A percentile compares a stretch with the other conserved stretches of the same genome.
Evolutionary conservation across 192 early-diverging fungal species (phyloP).

Genomic region (Dissophora globulifera): DNA sequence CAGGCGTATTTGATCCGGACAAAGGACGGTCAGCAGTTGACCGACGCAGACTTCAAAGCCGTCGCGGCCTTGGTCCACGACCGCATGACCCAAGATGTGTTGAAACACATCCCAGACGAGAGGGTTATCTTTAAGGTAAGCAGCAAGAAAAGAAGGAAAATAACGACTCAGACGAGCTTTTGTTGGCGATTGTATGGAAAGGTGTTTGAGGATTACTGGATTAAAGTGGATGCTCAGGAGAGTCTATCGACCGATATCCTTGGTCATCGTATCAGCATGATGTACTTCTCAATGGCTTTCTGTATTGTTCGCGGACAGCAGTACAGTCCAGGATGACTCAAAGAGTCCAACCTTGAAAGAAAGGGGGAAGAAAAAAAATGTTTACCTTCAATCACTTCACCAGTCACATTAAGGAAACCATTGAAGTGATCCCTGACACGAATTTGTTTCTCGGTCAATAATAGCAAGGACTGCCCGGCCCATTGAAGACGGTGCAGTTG

Average conservation of each 20-base stretch:
- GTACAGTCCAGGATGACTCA: too few species aligned
- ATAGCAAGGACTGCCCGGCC: constrained; percentile 68
- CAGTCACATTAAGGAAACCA: too few species aligned
- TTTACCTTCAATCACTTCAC: background rate
- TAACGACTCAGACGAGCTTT: too few species aligned
- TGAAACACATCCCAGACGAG: constrained; percentile 70
- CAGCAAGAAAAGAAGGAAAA: background rate
- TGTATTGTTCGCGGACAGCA: too few species aligned
- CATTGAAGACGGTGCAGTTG: constrained; percentile 64
- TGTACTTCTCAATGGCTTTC: too few species aligned
- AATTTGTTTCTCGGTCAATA: background rate
- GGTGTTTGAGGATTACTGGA: too few species aligned
- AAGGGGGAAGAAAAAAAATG: constrained; percentile 34
- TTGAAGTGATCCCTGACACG: background rate
- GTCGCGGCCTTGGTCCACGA: constrained; percentile 78
- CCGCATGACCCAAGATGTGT: constrained; percentile 93
- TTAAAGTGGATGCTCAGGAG: too few species aligned
- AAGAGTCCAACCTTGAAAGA: constrained; percentile 4
- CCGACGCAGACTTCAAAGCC: constrained; percentile 59
- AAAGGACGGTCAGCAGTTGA: constrained; percentile 36
- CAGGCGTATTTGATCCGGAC: constrained; percentile 74
- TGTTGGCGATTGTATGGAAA: too few species aligned
- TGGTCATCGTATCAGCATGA: too few species aligned
- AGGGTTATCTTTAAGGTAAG: constrained; percentile 73
- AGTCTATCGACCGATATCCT: too few species aligned